These are phyloP conservation scores for Cupressus sempervirens DNA, from an alignment of 75 land plant species.

Conservation along the genomic window DNA sequence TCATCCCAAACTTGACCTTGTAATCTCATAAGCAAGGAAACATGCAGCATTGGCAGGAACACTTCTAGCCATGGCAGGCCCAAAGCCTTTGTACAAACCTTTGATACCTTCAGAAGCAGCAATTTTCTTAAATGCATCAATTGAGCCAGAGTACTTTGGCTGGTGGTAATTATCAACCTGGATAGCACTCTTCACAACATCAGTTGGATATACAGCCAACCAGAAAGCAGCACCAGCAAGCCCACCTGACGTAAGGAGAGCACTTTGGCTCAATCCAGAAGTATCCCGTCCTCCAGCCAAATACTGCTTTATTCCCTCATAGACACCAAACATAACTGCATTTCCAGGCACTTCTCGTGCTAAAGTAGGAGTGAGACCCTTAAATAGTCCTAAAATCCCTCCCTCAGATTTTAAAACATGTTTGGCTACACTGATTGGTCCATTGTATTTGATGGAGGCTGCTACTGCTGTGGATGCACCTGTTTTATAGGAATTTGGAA, in stretches of 20 bases:
- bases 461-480: conserved; percentile 15
- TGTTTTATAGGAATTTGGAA: neutral
- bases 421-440: conserved; percentile 88
- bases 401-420: conserved; percentile 80
- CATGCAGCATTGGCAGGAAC: conserved; percentile 99
- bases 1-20: conserved; percentile 73
- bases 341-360: conserved; percentile 96
- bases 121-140: conserved; percentile 83
- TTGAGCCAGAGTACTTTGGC: conserved; percentile 78
- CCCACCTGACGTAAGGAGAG: conserved; percentile 88
- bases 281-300: conserved; percentile 89
- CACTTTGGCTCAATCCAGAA: conserved; percentile 59
- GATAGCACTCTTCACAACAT: conserved; percentile 93
- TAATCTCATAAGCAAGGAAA: conserved; percentile 89
- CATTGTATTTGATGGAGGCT: conserved; percentile 58
- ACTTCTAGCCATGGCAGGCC: conserved; percentile 98
- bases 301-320: conserved; percentile 69
- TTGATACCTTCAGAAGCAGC: conserved; percentile 65
- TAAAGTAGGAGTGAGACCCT: conserved; percentile 86
- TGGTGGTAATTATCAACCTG: conserved; percentile 83
- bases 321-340: conserved; percentile 89
- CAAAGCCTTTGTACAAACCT: conserved; percentile 94
- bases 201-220: conserved; percentile 84
- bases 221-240: conserved; percentile 89
- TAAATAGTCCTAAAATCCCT: conserved; percentile 75